Evolutionary conservation across 805 yeast species (phyloP), one percentile per base, ranked within the genome.

Genomic region (Candida oleophila): DNA sequence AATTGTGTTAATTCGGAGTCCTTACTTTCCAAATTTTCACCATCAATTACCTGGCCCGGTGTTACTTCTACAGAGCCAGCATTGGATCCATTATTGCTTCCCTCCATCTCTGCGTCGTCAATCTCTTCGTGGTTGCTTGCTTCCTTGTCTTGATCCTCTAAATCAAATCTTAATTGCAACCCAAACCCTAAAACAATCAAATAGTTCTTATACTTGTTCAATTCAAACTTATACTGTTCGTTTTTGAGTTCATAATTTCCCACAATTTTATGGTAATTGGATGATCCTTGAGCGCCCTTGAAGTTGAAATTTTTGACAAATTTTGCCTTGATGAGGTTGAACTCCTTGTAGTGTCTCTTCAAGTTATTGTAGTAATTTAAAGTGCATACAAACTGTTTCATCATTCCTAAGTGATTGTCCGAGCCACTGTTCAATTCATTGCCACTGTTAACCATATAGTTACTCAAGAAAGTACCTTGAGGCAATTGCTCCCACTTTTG

Each of bases 121-220:
- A 34, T 47, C n/a, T 47, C 46, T 15, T 22, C 43, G 15, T 16
- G 15, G 3, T 15, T 18, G n/a, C 33, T 30, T 39, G 45, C 20
- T 40, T 41, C 43, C 45, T 56, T 46, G 48, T 67, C 69, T 43
- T 62, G 65, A 35, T 58, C 65, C 48, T 71, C 73, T 48, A 70
- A 59, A 45, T 74, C 75, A 44, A 65, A 68, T 49, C 81, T 66
- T 47, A 76, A 61, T 47, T 69, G 72, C 48, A 77, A 69, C 0
- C 77, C 82, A 52, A 65, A 66, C n/a, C 75, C 78, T 38, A 78
- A 62, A 44, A 70, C 67, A 30, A 67, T 57, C 35, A 77, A 62
- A 57, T 78, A 78, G 47, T 61, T 61, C 57, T 71, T 76, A 55
- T 74, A 76, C 56, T 75, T 69, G 45, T 62, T 57, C 52, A 74